Percentiles rank a stretch among this genome's conserved stretches.
Evolutionary conservation across 2,329 filamentous ascomycete species (phyloP).

Genomic region (Aaosphaeria pasadenensis): DNA sequence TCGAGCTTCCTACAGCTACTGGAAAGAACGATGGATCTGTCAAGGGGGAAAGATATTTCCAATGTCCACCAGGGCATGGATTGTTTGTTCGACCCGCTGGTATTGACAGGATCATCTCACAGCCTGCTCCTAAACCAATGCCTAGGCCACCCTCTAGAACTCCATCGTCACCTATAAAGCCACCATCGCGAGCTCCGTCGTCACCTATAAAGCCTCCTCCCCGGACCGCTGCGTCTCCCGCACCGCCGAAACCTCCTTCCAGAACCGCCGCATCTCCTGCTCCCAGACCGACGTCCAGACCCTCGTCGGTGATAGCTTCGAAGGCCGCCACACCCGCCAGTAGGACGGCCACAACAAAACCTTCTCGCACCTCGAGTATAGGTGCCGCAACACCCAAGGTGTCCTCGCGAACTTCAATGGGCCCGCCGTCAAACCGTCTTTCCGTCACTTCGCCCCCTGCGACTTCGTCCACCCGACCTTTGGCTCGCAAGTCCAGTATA

Average conservation of each 20-base stretch:
- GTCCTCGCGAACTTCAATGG: not conserved
- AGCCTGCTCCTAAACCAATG: conserved; percentile 39
- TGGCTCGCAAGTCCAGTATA: conserved; percentile 17
- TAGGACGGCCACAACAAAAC: not conserved
- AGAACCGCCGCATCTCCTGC: not conserved
- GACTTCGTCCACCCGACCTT: not conserved
- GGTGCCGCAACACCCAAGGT: not conserved
- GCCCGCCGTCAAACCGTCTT: not conserved
- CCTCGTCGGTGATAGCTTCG: not conserved
- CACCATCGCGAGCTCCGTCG: not conserved
- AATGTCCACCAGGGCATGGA: conserved; percentile 67
- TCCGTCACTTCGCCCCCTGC: not conserved
- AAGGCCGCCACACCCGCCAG: not conserved
- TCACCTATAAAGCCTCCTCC: not conserved
- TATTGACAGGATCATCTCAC: conserved; percentile 53
- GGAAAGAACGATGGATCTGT: conserved; percentile 96
- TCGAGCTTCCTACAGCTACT: conserved; percentile 76
- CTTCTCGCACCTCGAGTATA: not conserved
- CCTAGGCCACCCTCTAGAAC: conserved; percentile 1
- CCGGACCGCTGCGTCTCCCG: not conserved
- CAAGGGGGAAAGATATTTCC: conserved; percentile 81
- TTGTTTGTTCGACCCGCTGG: conserved; percentile 83
- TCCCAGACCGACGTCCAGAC: not conserved
- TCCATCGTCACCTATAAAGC: not conserved
- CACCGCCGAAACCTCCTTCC: not conserved